These are phyloP conservation scores for Delphinella strobiligena DNA, from an alignment of 2,329 filamentous ascomycete species.

Conservation along the genomic window DNA sequence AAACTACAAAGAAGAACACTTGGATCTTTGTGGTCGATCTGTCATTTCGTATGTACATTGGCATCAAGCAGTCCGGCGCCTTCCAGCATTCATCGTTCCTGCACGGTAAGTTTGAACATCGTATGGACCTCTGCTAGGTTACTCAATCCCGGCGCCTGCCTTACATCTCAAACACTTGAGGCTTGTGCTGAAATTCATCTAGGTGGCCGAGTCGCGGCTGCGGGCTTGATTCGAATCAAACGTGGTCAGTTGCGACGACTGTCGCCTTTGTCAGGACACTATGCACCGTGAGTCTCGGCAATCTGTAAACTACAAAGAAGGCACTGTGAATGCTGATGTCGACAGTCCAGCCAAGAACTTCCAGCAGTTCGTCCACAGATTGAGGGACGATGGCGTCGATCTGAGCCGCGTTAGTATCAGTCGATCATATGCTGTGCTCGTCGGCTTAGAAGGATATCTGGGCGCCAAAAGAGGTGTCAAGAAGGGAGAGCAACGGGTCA, in stretches of 20 bases:
- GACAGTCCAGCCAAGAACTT: constrained; percentile 77
- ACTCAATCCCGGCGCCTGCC: too few species aligned
- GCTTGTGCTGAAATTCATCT: too few species aligned
- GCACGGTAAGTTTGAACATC: too few species aligned
- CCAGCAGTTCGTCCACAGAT: constrained; percentile 61
- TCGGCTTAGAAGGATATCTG: constrained; percentile 71
- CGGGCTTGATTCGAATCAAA: constrained; percentile 76
- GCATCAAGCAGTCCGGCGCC: constrained; percentile 76
- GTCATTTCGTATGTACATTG: constrained; percentile 72
- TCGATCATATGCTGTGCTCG: constrained; percentile 68
- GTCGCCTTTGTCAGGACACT: constrained; percentile 62
- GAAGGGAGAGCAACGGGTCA: constrained; percentile 39
- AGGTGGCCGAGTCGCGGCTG: constrained; percentile 67
- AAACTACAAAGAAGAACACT: constrained; percentile 71
- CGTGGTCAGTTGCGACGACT: constrained; percentile 64
- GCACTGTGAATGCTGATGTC: too few species aligned
- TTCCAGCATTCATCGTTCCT: constrained; percentile 90
- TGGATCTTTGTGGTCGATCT: constrained; percentile 93
- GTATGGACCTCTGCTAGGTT: too few species aligned
- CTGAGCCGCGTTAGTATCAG: constrained; percentile 68
- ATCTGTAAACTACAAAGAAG: too few species aligned
- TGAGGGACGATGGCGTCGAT: constrained; percentile 65
- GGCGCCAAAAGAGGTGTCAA: constrained; percentile 56
- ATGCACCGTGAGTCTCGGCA: too few species aligned
- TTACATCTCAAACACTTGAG: too few species aligned